Evolutionary conservation across 2,329 filamentous ascomycete genomes (phyloP), one percentile per base, ranked within the genome.

Genomic region (Neonectria hederae): DNA sequence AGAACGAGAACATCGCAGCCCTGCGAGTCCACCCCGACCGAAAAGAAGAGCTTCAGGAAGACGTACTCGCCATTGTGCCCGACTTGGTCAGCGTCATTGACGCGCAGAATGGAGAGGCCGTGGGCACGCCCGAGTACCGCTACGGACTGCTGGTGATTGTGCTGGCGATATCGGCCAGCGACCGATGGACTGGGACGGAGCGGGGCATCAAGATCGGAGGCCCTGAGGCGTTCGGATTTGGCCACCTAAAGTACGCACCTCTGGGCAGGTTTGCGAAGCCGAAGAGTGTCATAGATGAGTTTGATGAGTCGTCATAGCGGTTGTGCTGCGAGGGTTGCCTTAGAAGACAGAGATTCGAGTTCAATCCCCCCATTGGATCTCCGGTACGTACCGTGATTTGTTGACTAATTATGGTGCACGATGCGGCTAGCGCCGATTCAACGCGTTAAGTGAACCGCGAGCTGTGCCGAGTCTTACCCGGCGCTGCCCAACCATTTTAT

Each of bases 1-100:
- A 91, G 78, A 92, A 92, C 75, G 89, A 92, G 73, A 92, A 92
- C 70, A 89, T 92, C 48, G 86, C 85, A n/a, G 89, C 86, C 0
- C 77, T 83, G 49, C 77, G 70, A 54, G 67, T 80, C 0, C 67
- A 72, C 26, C 58, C 77, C 6, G 74, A 74, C 11, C 69, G 76
- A 14, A 68, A 72, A 1, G 74, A 77, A n/a, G 82, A 83, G 59
- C 73, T 66, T 5, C 78, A 79, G 46, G 77, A 80, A 28, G 76
- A 81, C 32, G 76, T 87, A 0, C 72, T 89, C 1, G 83, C 84
- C 1, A 81, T 85, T 2, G 86, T 87, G 2, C 87, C 87, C 0
- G 87, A 89, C 61, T 75, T 89, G 7, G 84, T 89, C 57, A 79
- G 82, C 0, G 78, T 88, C 9, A 81, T 89, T 17, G 86, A 88